Evolutionary conservation across 2,329 filamentous ascomycete genomes (phyloP).

Genomic region (Cladobotryum protrusum): DNA sequence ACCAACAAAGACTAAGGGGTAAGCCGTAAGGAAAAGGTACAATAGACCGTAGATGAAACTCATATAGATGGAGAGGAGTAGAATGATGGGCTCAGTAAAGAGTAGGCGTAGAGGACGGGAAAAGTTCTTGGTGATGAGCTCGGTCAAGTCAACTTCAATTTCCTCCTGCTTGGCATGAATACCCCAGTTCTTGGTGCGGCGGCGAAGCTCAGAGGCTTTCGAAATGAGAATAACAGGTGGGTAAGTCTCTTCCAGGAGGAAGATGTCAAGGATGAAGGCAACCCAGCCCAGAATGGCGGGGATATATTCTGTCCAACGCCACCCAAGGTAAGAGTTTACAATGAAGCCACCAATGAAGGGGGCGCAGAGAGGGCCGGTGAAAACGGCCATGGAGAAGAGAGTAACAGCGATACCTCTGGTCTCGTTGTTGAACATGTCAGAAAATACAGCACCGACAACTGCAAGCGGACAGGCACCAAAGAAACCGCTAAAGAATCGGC

Average conservation of each 20-base stretch:
- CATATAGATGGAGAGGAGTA: constrained; percentile 63
- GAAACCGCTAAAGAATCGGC: constrained; percentile 68
- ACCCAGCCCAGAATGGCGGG: constrained; percentile 56
- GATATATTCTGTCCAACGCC: constrained; percentile 69
- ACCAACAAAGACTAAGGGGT: constrained; percentile 70
- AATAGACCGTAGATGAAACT: constrained; percentile 72
- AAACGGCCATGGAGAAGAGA: constrained; percentile 46
- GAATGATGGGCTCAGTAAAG: constrained; percentile 63
- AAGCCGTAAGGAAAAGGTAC: constrained; percentile 81
- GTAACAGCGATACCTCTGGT: constrained; percentile 47
- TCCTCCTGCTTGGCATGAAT: constrained; percentile 68
- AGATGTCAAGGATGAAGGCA: constrained; percentile 51
- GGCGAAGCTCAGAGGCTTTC: constrained; percentile 56
- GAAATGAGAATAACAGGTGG: constrained; percentile 57
- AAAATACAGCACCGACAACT: constrained; percentile 64
- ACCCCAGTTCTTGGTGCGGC: constrained; percentile 62
- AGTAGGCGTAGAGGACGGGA: constrained; percentile 60
- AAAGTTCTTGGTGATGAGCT: constrained; percentile 61
- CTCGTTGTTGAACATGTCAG: constrained; percentile 63
- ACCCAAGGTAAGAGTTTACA: constrained; percentile 54
- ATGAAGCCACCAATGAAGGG: constrained; percentile 67
- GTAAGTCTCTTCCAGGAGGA: constrained; percentile 65
- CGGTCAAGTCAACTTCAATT: constrained; percentile 59
- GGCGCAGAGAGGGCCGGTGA: constrained; percentile 59
- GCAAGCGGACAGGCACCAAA: constrained; percentile 64